Base-by-base conservation (phyloP, 2,329 filamentous ascomycete genomes). In the Oidium heveae region DNA sequence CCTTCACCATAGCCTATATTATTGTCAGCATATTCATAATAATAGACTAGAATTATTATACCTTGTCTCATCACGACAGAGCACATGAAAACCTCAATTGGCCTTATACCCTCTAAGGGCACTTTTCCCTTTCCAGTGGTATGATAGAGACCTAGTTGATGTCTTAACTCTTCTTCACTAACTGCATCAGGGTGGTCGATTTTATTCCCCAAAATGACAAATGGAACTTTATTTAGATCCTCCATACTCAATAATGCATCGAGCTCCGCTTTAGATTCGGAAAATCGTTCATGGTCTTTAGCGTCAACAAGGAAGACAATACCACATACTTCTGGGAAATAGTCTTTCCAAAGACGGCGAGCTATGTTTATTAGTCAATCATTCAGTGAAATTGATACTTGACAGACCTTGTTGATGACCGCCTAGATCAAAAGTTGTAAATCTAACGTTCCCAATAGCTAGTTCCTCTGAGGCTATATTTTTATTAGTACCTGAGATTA, bases 271-370 rank as follows among this genome's bases (percentile, higher is more conserved):
- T 96, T 96, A 66, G 87, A 84, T 74, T 98, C 91, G 64, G 76
- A 68, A 68, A 98, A 85, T 62, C 91, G 86, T 72, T 96, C 89
- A 70, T 86, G 83, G 70, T 98, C 91, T 72, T 94, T 94, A 64
- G 91, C 87, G 65, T 98, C 91, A 63, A 98, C 86, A 56, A 96
- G 82, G 76, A 96, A 98, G 62, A 98, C 88, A 63, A 96, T 94
- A 57, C 89, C 88, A 69, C 82, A 87, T 59, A 94, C 87, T 73
- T 94, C 88, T 63, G 87, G 87, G 76, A 94, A 94, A 72, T 94
- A 94, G 67, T 94, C 87, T 69, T 88, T 89, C 87, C 88, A 94
- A 63, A 94, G 80, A 64, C 88, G 86, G 62, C 88, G 86, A 59
- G 87, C 87, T 87, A 59, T 34, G 53, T 47, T 37, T 4, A 10